phyloP scores from a whole-genome alignment of 768 basidiomycete genomes.

The Boletales sp. region DNA sequence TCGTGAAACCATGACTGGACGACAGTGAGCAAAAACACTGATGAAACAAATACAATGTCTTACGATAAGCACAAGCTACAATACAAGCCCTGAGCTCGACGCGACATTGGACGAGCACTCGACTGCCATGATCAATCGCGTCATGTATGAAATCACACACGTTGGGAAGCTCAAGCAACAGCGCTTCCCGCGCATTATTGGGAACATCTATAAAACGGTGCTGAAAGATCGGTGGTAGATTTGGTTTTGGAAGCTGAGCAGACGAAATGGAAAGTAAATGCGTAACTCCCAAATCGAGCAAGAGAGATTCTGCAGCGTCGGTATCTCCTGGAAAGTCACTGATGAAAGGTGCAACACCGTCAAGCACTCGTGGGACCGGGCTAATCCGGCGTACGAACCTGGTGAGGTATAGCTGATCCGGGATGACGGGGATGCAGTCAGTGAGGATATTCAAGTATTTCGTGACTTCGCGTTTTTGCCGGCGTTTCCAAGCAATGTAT shows the following conservation, averaged over 20 bases:
- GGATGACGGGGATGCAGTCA: conserved; percentile 52
- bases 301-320: conserved; percentile 46
- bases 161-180: conserved; percentile 45
- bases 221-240: conserved; percentile 29
- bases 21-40: conserved; percentile 1
- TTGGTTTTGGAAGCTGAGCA: conserved; percentile 37
- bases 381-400: conserved; percentile 33
- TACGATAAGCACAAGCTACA: conserved; percentile 51
- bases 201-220: conserved; percentile 44
- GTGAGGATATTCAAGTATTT: conserved; percentile 48
- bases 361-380: neutral
- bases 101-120: conserved; percentile 52
- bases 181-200: conserved; percentile 34
- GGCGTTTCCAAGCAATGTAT: conserved; percentile 59
- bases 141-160: conserved; percentile 45
- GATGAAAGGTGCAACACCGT: neutral
- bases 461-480: conserved; percentile 50
- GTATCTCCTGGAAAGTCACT: conserved; percentile 58
- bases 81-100: conserved; percentile 54
- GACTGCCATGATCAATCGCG: conserved; percentile 39
- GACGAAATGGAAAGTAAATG: conserved; percentile 56
- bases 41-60: neutral
- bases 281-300: conserved; percentile 49
- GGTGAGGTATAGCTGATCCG: conserved; percentile 47
- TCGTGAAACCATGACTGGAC: conserved; percentile 46